Base-by-base conservation (phyloP, 495 filamentous ascomycete genomes). In the Geoglossum glabrum region DNA sequence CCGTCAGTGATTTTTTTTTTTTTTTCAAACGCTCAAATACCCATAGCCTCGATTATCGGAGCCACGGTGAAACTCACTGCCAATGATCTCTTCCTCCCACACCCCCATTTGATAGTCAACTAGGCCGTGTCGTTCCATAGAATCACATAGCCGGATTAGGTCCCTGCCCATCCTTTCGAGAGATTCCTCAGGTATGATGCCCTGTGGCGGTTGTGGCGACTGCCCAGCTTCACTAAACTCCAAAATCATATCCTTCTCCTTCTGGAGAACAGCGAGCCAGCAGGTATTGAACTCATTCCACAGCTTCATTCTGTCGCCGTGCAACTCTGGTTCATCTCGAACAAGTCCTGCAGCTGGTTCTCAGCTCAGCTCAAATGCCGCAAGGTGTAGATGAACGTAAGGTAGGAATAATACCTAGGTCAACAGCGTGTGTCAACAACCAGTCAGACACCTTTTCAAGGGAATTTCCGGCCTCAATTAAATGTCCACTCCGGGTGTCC, bases 41-140 rank as follows among this genome's bases (percentile, higher is more conserved):
- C 3, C 27, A 1, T 0, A 17, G 0, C 57, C 21, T 54, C 3
- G 0, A 58, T 25, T 19, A 54, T n/a, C 28, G 57, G 1, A 25
- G 5, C 56, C 10, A 11, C 27, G 50, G 19, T n/a, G 50, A 19
- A n/a, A 74, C 86, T 63, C 75, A 92, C 88, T 76, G 55, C 76
- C 77, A 50, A 95, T 76, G 62, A 98, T 96, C 62, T 86, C 84
- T 67, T 96, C 90, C 68, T 97, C 92, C 79, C 86, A 90, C 49
- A 97, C 86, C 3, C 92, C 92, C 72, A 95, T 92, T 64, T 97
- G 84, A 67, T 96, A 98, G 70, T 98, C 92, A 7, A 98, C 90
- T 27, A 98, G 71, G 17, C 92, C 92, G 63, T 93, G 80, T 57
- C 81, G 79, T 65, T 96, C 92, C 57, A 98, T 75, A 38, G 76